These are phyloP conservation scores for Conringia planisiliqua DNA, from an alignment of 345 rosid species.

Conservation along the genomic window DNA sequence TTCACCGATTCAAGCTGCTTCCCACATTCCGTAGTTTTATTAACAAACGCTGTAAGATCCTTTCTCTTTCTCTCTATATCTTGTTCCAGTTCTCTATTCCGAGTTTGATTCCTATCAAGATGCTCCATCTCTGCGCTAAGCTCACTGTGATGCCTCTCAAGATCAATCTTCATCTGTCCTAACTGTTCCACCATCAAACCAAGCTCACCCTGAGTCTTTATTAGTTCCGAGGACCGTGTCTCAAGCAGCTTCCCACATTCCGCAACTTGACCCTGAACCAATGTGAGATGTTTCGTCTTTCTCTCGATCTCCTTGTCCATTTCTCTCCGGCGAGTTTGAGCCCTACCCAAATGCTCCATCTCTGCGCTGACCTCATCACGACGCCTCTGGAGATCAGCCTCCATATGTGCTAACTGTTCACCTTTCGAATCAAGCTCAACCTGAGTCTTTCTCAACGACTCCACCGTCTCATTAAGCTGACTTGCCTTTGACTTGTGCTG, in stretches of 20 bases:
- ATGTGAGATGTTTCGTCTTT: neutral
- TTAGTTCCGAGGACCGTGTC: neutral
- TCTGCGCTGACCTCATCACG: slow-evolving; percentile 4
- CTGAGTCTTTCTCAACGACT: neutral
- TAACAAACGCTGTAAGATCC: neutral
- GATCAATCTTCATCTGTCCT: neutral
- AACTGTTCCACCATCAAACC: slow-evolving; percentile 2
- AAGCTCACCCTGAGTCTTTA: slow-evolving; percentile 9
- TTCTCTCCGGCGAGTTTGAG: neutral
- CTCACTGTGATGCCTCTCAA: neutral
- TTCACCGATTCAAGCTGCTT: neutral
- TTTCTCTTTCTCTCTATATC: neutral
- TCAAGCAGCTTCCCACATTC: slow-evolving; percentile 9
- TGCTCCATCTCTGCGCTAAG: neutral
- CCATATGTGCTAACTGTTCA: neutral
- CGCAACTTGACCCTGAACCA: neutral
- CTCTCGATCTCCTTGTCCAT: neutral
- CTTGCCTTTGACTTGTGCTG: neutral
- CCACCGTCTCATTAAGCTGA: slow-evolving; percentile 1
- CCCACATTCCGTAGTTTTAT: neutral
- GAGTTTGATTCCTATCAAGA: neutral
- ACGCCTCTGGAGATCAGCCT: neutral
- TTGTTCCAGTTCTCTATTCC: neutral
- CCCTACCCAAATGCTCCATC: neutral
- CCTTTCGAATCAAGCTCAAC: neutral